Evolutionary conservation across 1,284 basidiomycete species (phyloP).

Genomic region (Chalciporus piperatoides): DNA sequence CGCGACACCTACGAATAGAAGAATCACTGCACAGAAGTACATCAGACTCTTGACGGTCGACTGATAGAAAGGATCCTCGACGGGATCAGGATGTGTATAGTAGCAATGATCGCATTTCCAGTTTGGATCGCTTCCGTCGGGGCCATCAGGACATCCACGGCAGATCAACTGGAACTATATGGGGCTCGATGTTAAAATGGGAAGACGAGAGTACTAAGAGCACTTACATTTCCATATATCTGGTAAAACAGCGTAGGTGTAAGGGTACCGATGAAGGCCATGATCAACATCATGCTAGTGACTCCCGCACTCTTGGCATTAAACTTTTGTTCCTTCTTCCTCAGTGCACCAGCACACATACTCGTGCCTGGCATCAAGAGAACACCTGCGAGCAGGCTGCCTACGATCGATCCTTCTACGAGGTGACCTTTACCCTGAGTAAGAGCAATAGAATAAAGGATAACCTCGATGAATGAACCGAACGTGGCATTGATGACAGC

Average conservation of each 20-base stretch:
- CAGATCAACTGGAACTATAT: constrained; percentile 89
- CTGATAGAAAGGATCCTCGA: constrained; percentile 95
- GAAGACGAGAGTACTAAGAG: constrained; percentile 9
- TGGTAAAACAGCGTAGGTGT: constrained; percentile 98
- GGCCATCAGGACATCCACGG: constrained; percentile 73
- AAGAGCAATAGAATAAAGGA: constrained; percentile 89
- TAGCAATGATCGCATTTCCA: constrained; percentile 94
- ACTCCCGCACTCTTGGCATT: constrained; percentile 98
- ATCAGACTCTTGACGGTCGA: constrained; percentile 90
- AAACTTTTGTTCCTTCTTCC: constrained; percentile 95
- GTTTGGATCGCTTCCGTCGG: constrained; percentile 39
- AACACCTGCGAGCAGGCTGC: constrained; percentile 91
- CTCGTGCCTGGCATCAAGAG: constrained; percentile 95
- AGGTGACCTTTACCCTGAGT: constrained; percentile 88
- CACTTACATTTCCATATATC: constrained; percentile 91
- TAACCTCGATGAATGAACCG: constrained; percentile 96
- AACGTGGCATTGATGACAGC: constrained; percentile 99
- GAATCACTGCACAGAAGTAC: constrained; percentile 89
- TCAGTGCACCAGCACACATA: constrained; percentile 93
- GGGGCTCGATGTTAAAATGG: constrained; percentile 4
- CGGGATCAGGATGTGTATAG: constrained; percentile 93
- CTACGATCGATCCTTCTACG: constrained; percentile 97
- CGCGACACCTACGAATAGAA: constrained; percentile 74
- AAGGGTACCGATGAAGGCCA: constrained; percentile 98
- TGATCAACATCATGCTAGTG: constrained; percentile 99